Base-by-base conservation (phyloP, 2,329 filamentous ascomycete genomes). In the Aotearoamyces nothofagi region DNA sequence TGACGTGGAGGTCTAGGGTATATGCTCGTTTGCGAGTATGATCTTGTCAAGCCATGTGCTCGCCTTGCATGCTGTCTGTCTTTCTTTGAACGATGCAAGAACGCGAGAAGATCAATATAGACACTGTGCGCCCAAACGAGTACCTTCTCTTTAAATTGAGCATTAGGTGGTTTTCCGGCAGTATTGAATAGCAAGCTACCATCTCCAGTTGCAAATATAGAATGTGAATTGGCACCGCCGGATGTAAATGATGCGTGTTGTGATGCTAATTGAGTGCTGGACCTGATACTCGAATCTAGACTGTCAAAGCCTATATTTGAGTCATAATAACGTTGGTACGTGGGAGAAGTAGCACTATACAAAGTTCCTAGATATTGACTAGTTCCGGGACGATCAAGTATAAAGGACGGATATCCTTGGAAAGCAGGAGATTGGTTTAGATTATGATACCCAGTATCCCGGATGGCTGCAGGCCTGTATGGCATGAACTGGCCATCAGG, bases 61-160 rank as follows among this genome's bases (percentile, higher is more conserved):
- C 54, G 49, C 14, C 50, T 47, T 12, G 46, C 45, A 11, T 47
- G 46, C 11, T 55, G 47, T 7, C 54, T 53, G 2, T 56, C 50
- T 41, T 61, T 72, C 33, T 69, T 72, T 12, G 58, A 59, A 29
- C 69, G 63, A 35, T 78, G 70, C 5, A 80, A 57, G 38, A 69
- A 70, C 7, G 69, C 55, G 3, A 86, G 55, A 5, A 87, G 61
- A 37, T 82, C 74, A 26, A 78, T 60, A 50, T 86, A 86, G 17
- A 75, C 66, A 39, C 63, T 63, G 47, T 84, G 75, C n/a, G 78
- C 79, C 54, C 72, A 74, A 9, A 66, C 58, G 14, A 84, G 54
- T 3, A 69, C 68, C 37, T 70, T 76, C 38, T 83, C 78, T 38
- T 71, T 75, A 45, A 81, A 81, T 32, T 62, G 57, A 9, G 50